Evolutionary conservation across 2,329 filamentous ascomycete species (phyloP).

Genomic region (Fusarium siculi): DNA sequence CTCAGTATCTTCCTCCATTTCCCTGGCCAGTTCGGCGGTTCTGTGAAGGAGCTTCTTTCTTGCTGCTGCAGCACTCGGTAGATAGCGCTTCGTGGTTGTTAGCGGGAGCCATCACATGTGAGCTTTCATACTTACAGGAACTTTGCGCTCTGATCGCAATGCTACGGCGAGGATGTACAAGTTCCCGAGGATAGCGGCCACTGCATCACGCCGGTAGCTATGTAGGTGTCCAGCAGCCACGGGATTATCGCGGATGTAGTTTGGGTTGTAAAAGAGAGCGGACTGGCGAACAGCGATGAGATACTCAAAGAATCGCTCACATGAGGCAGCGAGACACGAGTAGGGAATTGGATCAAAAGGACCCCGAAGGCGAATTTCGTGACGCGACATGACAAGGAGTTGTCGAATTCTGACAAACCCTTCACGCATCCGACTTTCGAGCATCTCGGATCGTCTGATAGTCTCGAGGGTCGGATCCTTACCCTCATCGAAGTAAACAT

Average conservation of each 20-base stretch:
- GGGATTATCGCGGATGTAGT: conserved; percentile 61
- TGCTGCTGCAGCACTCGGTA: conserved; percentile 65
- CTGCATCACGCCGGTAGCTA: conserved; percentile 64
- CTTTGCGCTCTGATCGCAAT: conserved; percentile 59
- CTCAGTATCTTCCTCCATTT: conserved; percentile 40
- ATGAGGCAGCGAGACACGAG: conserved; percentile 64
- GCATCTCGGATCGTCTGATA: conserved; percentile 64
- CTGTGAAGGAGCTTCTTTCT: conserved; percentile 62
- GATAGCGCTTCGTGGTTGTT: conserved; percentile 55
- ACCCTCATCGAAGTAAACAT: conserved; percentile 68
- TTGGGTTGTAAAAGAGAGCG: conserved; percentile 66
- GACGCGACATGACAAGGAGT: conserved; percentile 65
- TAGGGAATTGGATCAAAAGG: conserved; percentile 68
- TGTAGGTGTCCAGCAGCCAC: conserved; percentile 61
- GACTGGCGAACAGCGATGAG: conserved; percentile 68
- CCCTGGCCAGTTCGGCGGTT: conserved; percentile 59
- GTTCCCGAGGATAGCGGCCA: conserved; percentile 67
- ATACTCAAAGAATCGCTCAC: conserved; percentile 69
- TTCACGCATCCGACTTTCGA: conserved; percentile 69
- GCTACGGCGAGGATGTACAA: conserved; percentile 68
- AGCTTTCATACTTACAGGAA: conserved; percentile 54
- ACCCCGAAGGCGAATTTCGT: conserved; percentile 67
- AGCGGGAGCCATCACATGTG: background rate
- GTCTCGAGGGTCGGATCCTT: conserved; percentile 62
- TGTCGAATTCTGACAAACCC: conserved; percentile 68